Evolutionary conservation across 1,284 basidiomycete genomes (phyloP).

Genomic region (Polyporus tsugae): DNA sequence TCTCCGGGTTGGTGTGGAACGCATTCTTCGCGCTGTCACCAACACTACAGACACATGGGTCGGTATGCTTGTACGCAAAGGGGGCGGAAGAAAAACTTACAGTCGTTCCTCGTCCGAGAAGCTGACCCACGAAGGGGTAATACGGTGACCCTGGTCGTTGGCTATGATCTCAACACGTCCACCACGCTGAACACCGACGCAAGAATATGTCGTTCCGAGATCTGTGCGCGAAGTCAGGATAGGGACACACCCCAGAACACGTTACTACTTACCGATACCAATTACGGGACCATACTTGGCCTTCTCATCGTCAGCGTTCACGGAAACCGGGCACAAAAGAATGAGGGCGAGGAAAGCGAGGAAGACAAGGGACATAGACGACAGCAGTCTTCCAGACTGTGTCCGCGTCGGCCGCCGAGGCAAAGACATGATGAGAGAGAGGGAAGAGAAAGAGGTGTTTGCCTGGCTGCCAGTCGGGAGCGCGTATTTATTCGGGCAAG

Average conservation of each 20-base stretch:
- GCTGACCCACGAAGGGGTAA: constrained; percentile 94
- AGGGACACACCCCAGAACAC: neutral
- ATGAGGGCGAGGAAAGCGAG: constrained; percentile 71
- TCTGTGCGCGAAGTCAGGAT: constrained; percentile 54
- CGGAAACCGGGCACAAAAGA: constrained; percentile 65
- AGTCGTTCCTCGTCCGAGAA: constrained; percentile 95
- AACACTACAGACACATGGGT: constrained; percentile 53
- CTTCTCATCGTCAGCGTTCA: constrained; percentile 63
- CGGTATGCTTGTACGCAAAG: neutral
- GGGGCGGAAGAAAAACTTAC: constrained; percentile 48
- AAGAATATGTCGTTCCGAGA: constrained; percentile 86
- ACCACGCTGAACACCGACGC: constrained; percentile 90
- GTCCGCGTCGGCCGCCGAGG: constrained; percentile 60
- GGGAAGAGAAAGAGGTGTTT: constrained; percentile 26
- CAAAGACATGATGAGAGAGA: constrained; percentile 47
- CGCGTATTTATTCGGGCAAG: constrained; percentile 26
- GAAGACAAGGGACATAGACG: constrained; percentile 71
- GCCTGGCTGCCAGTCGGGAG: constrained; percentile 15
- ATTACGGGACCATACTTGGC: constrained; percentile 92
- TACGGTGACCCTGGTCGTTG: constrained; percentile 97
- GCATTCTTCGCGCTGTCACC: constrained; percentile 85
- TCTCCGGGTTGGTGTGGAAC: constrained; percentile 86
- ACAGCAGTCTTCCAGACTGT: constrained; percentile 64
- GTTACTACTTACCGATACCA: constrained; percentile 84
- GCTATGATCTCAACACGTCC: constrained; percentile 97